Evolutionary conservation across 805 yeast genomes (phyloP).

Genomic region (Candida namnaoensis): DNA sequence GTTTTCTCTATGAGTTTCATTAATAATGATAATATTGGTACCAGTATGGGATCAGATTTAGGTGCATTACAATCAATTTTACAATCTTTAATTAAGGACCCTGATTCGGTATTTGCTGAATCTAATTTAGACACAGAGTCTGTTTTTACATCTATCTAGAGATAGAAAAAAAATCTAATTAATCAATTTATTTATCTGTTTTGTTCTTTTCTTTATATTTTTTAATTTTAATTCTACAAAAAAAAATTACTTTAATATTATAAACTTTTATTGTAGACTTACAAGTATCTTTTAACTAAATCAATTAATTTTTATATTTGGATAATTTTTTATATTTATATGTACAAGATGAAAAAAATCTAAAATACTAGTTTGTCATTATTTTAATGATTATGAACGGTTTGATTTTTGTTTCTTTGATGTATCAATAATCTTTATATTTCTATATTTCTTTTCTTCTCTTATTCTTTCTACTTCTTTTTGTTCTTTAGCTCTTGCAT

Average conservation of each 20-base stretch:
- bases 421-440: slow-evolving; percentile 17
- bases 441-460: slow-evolving; percentile 19
- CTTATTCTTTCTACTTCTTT: slow-evolving; percentile 20
- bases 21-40: slow-evolving; percentile 31
- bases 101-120: slow-evolving; percentile 22
- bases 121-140: background rate
- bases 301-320: too few relatives aligned
- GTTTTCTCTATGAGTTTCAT: slow-evolving; percentile 68
- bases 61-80: slow-evolving; percentile 47
- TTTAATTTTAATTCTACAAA: too few relatives aligned
- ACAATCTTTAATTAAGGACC: slow-evolving; percentile 35
- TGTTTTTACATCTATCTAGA: background rate
- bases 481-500: slow-evolving; percentile 25
- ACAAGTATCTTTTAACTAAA: too few relatives aligned
- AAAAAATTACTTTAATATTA: too few relatives aligned
- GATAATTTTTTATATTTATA: too few relatives aligned
- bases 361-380: too few relatives aligned
- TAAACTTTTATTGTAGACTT: too few relatives aligned
- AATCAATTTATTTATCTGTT: too few relatives aligned
- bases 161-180: too few relatives aligned
- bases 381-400: background rate
- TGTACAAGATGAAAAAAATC: too few relatives aligned
- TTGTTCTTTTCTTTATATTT: too few relatives aligned
- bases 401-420: slow-evolving; percentile 1
- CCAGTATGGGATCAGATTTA: slow-evolving; percentile 39